Conservation (phyloP, 805 yeast species). For the Barnettozyma siamensis region DNA sequence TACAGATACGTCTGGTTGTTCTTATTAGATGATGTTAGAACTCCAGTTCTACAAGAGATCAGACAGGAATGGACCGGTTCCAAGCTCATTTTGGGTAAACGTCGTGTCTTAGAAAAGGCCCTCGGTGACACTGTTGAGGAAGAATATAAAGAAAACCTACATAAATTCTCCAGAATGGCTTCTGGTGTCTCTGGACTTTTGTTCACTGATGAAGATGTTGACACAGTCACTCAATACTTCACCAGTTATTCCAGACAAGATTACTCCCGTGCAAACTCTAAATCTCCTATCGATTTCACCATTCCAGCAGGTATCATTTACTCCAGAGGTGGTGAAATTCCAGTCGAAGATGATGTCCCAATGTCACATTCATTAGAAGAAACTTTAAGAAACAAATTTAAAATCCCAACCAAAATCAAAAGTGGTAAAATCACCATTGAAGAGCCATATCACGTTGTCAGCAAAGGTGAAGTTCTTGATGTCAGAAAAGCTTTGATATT, state of each 20-base stretch:
- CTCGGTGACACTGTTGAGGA: slow-evolving; percentile 83
- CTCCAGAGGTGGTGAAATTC: slow-evolving; percentile 91
- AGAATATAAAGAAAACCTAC: slow-evolving; percentile 83
- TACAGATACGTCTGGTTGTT: slow-evolving; percentile 80
- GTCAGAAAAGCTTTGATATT: slow-evolving; percentile 87
- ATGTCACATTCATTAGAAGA: slow-evolving; percentile 95
- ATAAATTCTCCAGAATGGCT: slow-evolving; percentile 55
- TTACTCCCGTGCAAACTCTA: slow-evolving; percentile 84
- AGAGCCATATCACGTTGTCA: slow-evolving; percentile 75
- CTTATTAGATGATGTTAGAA: slow-evolving; percentile 86
- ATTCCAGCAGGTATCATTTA: slow-evolving; percentile 89
- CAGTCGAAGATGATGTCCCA: slow-evolving; percentile 90
- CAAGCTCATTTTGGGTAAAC: slow-evolving; percentile 82
- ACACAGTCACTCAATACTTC: slow-evolving; percentile 88
- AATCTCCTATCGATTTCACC: slow-evolving; percentile 74
- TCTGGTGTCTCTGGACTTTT: slow-evolving; percentile 82
- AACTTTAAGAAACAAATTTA: slow-evolving; percentile 80
- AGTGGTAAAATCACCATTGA: slow-evolving; percentile 80
- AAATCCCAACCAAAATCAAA: slow-evolving; percentile 86
- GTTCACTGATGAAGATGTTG: slow-evolving; percentile 83
- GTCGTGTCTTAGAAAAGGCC: slow-evolving; percentile 89
- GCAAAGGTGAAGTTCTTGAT: slow-evolving; percentile 72
- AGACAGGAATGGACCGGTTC: slow-evolving; percentile 93
- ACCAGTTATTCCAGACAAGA: slow-evolving; percentile 71
- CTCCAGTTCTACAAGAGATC: slow-evolving; percentile 90